Conservation (phyloP, 1,139 yeast genomes). For the Yamadazyma epiphylla region DNA sequence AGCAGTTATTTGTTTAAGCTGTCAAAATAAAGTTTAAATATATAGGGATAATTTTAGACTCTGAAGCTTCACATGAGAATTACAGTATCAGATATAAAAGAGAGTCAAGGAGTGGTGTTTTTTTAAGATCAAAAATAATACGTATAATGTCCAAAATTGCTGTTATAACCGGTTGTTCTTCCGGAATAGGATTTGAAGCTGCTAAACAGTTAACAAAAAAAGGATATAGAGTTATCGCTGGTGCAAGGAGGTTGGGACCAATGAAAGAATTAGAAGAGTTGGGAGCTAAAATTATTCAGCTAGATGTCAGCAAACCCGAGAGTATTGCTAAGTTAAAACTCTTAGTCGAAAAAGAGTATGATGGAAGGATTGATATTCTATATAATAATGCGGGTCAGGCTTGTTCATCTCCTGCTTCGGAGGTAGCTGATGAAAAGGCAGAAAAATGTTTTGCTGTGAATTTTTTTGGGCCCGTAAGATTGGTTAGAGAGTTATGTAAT, state of each 20-base stretch:
- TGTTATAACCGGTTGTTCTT: conserved; percentile 63
- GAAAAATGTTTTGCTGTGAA: conserved; percentile 15
- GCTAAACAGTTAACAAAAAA: conserved; percentile 59
- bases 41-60: too few relatives aligned
- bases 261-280: conserved; percentile 44
- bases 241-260: conserved; percentile 57
- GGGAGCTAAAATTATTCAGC: conserved; percentile 23
- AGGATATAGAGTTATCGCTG: conserved; percentile 54
- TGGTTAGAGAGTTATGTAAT: conserved; percentile 12
- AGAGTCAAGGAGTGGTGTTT: too few relatives aligned
- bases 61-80: too few relatives aligned
- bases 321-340: conserved; percentile 38
- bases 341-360: conserved; percentile 16
- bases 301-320: conserved; percentile 38
- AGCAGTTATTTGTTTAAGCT: too few relatives aligned
- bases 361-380: conserved; percentile 17
- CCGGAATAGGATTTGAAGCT: conserved; percentile 69
- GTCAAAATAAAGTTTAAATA: too few relatives aligned
- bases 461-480: conserved; percentile 14
- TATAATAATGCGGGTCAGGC: conserved; percentile 16
- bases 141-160: background rate
- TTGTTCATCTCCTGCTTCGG: conserved; percentile 14
- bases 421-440: conserved; percentile 14
- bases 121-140: too few relatives aligned
- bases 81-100: too few relatives aligned